A percentile compares a stretch with the other conserved stretches of the same genome.
These are phyloP conservation scores for Albatrellus ellisii DNA, from an alignment of 768 basidiomycete genomes.

Conservation along the genomic window DNA sequence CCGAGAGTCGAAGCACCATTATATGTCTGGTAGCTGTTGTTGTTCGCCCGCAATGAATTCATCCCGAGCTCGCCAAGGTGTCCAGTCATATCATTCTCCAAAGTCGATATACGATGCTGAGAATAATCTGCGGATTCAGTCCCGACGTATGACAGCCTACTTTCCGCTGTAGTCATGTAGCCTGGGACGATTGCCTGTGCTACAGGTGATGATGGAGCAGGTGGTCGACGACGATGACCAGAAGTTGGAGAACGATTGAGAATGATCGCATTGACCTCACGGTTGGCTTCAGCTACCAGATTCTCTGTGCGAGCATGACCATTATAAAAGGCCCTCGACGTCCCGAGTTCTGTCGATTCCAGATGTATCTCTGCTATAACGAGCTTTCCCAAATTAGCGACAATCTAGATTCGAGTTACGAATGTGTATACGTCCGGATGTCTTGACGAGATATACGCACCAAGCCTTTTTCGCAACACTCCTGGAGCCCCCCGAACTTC, in stretches of 20 bases:
- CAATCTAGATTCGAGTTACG: slow-evolving; percentile 27
- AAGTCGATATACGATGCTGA: too few relatives aligned
- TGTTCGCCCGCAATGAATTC: too few relatives aligned
- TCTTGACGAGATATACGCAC: slow-evolving; percentile 18
- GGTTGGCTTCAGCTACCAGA: slow-evolving; percentile 50
- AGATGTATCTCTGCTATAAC: slow-evolving; percentile 55
- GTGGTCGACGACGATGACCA: slow-evolving; percentile 7
- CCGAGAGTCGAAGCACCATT: too few relatives aligned
- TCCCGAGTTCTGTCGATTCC: slow-evolving; percentile 69
- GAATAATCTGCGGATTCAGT: too few relatives aligned
- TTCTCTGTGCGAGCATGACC: slow-evolving; percentile 50
- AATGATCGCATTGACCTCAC: slow-evolving; percentile 35
- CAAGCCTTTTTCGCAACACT: slow-evolving; percentile 71
- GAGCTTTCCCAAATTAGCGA: slow-evolving; percentile 40
- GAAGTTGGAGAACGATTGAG: slow-evolving; percentile 29
- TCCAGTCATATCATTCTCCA: too few relatives aligned
- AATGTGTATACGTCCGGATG: neutral
- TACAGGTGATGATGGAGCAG: neutral
- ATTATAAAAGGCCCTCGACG: slow-evolving; percentile 58
- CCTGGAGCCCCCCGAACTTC: slow-evolving; percentile 80
- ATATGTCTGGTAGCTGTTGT: too few relatives aligned
- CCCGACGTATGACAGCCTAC: too few relatives aligned
- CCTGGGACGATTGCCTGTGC: too few relatives aligned
- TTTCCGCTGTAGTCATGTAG: too few relatives aligned
- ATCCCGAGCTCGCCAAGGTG: too few relatives aligned